Base-by-base conservation (phyloP, 257 asterid species). In the Plantago ovata region DNA sequence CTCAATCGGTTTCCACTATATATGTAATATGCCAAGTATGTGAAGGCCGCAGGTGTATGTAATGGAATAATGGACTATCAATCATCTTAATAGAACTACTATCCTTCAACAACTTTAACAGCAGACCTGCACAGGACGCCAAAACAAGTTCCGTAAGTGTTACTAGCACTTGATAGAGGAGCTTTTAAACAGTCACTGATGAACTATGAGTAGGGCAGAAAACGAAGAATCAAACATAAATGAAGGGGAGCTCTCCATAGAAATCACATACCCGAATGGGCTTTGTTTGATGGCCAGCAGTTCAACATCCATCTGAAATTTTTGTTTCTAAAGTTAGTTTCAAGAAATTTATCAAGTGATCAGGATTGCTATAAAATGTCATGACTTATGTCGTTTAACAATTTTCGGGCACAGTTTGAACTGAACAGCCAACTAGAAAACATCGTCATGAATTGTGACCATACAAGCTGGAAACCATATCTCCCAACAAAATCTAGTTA, bases 91-190 rank as follows among this genome's bases (percentile, higher is more conserved):
- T 14, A 16, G 47, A 38, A 16, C 28, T 44, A 11, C 65, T 70
- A 87, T 73, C 98, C 98, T 77, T 91, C 96, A 51, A 91, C 82
- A 38, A 91, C 74, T 74, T 85, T 91, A 40, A 85, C 98, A 24
- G 88, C 73, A 68, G 98, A 71, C 74, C 98, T 91, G 92, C 89
- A 83, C 16, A 39, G 48, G 24, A 18, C 57, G 38, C n/a, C 38
- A 50, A 50, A 20, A 10, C 15, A 20, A 3, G 23, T 32, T 3
- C 0, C 23, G 3, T 9, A 10, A 9, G n/a, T 20, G 23, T 6
- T 23, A 10, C 32, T 18, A 28, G 53, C 28, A 49, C 36, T 1
- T 4, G n/a, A 16, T 22, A 0, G 28, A 19, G 11, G 20, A 48
- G 53, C n/a, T 18, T 28, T 18, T 19, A 18, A 49, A 20, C 36